Evolutionary conservation across 2,329 filamentous ascomycete species (phyloP).

Genomic region (Lachnellula cervina): DNA sequence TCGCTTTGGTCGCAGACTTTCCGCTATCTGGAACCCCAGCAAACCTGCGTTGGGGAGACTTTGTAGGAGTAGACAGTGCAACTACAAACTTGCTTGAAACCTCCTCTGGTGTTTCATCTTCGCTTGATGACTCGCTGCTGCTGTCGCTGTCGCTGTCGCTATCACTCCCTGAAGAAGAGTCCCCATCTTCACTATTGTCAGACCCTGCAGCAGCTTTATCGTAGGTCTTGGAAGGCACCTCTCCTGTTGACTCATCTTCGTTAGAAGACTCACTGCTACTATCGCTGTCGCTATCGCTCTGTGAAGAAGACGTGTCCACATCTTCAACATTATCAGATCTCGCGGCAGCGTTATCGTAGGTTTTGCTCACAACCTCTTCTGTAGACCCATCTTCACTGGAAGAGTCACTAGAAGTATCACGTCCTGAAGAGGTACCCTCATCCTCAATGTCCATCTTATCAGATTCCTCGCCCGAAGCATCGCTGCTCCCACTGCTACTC

Average conservation of each 20-base stretch:
- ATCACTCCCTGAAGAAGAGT: constrained; percentile 10
- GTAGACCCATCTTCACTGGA: constrained; percentile 1
- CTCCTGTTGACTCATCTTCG: constrained; percentile 2
- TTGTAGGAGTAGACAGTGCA: neutral
- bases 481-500: constrained; percentile 3
- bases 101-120: constrained; percentile 38
- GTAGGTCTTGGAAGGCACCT: constrained; percentile 21
- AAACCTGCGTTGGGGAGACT: neutral
- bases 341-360: constrained; percentile 16
- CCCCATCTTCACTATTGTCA: constrained; percentile 6
- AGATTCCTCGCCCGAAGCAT: constrained; percentile 14
- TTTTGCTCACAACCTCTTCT: constrained; percentile 12
- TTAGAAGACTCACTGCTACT: constrained; percentile 18
- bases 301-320: constrained; percentile 3
- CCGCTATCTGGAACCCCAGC: constrained; percentile 43
- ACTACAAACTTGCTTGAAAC: constrained; percentile 31
- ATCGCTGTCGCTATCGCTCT: constrained; percentile 12
- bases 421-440: constrained; percentile 9
- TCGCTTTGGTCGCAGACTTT: constrained; percentile 43
- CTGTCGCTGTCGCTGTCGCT: constrained; percentile 12
- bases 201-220: constrained; percentile 8
- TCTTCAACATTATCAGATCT: constrained; percentile 15
- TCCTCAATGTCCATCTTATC: constrained; percentile 17
- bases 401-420: constrained; percentile 18
- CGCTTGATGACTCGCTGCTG: constrained; percentile 26